Conservation (phyloP, 371 early-diverging fungal genomes). For the Rhizomucor miehei region DNA sequence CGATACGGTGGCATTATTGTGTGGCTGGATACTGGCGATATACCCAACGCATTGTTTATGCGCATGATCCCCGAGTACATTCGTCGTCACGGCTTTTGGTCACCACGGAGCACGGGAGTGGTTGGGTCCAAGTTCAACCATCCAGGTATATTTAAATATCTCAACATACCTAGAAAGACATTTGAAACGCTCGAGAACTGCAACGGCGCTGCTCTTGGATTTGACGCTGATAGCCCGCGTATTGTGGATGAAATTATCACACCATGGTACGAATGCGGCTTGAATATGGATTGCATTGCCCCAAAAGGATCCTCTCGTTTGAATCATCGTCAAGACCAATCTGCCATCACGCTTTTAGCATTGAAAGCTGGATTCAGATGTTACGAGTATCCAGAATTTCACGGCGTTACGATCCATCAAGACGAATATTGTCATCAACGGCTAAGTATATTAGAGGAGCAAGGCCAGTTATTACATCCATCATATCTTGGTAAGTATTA, state of each 20-base stretch:
- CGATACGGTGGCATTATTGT: slow-evolving; percentile 44
- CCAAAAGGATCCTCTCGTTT: slow-evolving; percentile 41
- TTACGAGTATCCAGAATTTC: slow-evolving; percentile 45
- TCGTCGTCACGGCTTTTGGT: slow-evolving; percentile 34
- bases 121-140: slow-evolving; percentile 46
- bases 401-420: slow-evolving; percentile 54
- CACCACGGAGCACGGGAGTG: slow-evolving; percentile 40
- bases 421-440: slow-evolving; percentile 45
- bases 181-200: slow-evolving; percentile 44
- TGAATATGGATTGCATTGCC: slow-evolving; percentile 44
- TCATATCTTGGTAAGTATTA: slow-evolving; percentile 26
- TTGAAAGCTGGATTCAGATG: slow-evolving; percentile 27
- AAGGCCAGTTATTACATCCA: slow-evolving; percentile 21
- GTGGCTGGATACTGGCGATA: slow-evolving; percentile 53
- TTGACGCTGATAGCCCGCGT: slow-evolving; percentile 34
- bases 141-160: slow-evolving; percentile 39
- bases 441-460: slow-evolving; percentile 14
- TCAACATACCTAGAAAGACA: slow-evolving; percentile 18
- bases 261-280: slow-evolving; percentile 44
- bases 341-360: slow-evolving; percentile 45
- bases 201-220: slow-evolving; percentile 47
- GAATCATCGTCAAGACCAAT: slow-evolving; percentile 58
- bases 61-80: slow-evolving; percentile 36
- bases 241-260: slow-evolving; percentile 33
- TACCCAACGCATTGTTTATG: slow-evolving; percentile 35